Percentiles rank a stretch among this genome's conserved stretches.
Evolutionary conservation across 306 rosid genomes (phyloP).

Genomic region (Prunus persica): DNA sequence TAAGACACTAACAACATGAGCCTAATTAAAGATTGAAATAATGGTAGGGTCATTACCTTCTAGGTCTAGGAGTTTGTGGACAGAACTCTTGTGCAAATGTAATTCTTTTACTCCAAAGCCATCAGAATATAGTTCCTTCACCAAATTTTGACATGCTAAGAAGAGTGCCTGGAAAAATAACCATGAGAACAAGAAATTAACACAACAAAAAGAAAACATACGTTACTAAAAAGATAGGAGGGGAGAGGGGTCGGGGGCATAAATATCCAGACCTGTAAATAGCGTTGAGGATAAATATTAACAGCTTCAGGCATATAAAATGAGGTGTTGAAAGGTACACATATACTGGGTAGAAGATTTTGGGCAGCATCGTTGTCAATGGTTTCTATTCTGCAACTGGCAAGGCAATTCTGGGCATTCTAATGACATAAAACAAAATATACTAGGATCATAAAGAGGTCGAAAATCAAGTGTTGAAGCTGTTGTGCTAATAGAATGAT

Average conservation of each 20-base stretch:
- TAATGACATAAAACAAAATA: conserved; percentile 34
- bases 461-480: conserved; percentile 14
- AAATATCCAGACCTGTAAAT: conserved; percentile 63
- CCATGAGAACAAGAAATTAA: conserved; percentile 16
- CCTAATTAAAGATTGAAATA: conserved; percentile 5
- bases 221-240: neutral
- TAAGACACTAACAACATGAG: neutral
- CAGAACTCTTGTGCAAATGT: conserved; percentile 46
- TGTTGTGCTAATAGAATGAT: conserved; percentile 15
- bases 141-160: conserved; percentile 63
- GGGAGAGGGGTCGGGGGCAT: neutral
- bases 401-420: conserved; percentile 76
- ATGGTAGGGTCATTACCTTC: conserved; percentile 54
- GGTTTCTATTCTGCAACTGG: conserved; percentile 72
- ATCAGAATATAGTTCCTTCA: conserved; percentile 36
- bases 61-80: conserved; percentile 55
- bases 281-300: conserved; percentile 61
- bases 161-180: conserved; percentile 61
- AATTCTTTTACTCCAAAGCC: conserved; percentile 52
- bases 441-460: conserved; percentile 6
- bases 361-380: conserved; percentile 50
- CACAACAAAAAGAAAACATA: neutral
- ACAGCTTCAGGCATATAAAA: conserved; percentile 92
- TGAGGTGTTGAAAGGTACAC: conserved; percentile 52
- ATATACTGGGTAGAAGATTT: conserved; percentile 55